phyloP scores from a whole-genome alignment of 2,329 filamentous ascomycete genomes.

The Diaporthe ilicicola region DNA sequence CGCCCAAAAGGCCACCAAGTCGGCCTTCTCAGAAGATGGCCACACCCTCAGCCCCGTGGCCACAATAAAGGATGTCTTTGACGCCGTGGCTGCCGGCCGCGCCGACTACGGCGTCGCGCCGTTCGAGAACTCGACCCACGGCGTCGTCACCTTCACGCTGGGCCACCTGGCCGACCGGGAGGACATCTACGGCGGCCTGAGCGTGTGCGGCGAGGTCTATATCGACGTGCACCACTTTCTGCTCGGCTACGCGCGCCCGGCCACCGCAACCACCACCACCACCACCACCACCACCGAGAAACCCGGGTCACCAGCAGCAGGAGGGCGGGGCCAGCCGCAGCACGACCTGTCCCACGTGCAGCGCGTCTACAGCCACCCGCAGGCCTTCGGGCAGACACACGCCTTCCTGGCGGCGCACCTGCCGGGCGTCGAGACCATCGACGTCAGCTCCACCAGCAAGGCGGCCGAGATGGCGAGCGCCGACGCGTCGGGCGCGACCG shows the following conservation, averaged over 20 bases:
- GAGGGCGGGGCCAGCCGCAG: slow-evolving; percentile 19
- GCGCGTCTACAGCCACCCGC: slow-evolving; percentile 90
- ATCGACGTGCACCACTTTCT: slow-evolving; percentile 90
- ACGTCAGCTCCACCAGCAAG: slow-evolving; percentile 85
- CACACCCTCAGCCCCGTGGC: slow-evolving; percentile 59
- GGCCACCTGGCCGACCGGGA: slow-evolving; percentile 85
- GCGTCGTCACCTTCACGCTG: slow-evolving; percentile 87
- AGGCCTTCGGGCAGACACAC: slow-evolving; percentile 93
- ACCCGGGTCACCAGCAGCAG: slow-evolving; percentile 16
- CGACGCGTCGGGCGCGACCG: slow-evolving; percentile 66
- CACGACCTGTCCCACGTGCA: slow-evolving; percentile 68
- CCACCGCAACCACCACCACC: neutral
- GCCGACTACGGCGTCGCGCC: slow-evolving; percentile 83
- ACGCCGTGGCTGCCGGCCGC: slow-evolving; percentile 73
- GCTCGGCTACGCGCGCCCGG: slow-evolving; percentile 59
- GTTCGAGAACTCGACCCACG: slow-evolving; percentile 96
- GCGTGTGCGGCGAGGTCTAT: slow-evolving; percentile 85
- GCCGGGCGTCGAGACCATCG: slow-evolving; percentile 78
- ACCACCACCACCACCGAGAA: slow-evolving; percentile 4
- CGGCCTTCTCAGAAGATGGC: slow-evolving; percentile 54
- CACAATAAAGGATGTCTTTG: slow-evolving; percentile 77
- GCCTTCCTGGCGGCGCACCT: slow-evolving; percentile 76
- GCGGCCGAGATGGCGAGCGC: slow-evolving; percentile 80
- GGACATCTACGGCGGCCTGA: slow-evolving; percentile 70
- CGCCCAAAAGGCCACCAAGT: slow-evolving; percentile 42